Evolutionary conservation across 73 alveolate species (phyloP).

Genomic region (Paramecium sexaurelia): DNA sequence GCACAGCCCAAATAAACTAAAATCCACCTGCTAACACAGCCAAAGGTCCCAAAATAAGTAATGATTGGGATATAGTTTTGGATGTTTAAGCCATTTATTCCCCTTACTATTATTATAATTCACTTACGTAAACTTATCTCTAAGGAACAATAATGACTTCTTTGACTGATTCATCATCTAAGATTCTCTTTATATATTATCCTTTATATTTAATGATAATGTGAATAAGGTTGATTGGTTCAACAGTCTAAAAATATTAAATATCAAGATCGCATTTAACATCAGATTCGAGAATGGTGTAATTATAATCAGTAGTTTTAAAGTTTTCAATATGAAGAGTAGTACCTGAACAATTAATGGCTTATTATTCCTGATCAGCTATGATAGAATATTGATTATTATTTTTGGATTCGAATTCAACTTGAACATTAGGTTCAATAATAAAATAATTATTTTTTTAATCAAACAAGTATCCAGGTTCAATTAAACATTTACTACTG

Average conservation of each 20-base stretch:
- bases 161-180: not conserved
- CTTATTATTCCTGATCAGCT: no score
- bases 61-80: not conserved
- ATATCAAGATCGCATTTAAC: not conserved
- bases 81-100: not conserved
- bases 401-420: no score
- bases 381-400: no score
- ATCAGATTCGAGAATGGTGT: not conserved
- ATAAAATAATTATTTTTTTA: no score
- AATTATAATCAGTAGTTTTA: not conserved
- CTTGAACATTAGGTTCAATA: no score
- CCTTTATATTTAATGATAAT: not conserved
- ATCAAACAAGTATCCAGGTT: not conserved
- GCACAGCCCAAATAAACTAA: not conserved
- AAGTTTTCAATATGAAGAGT: not conserved
- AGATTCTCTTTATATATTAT: not conserved
- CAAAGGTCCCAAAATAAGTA: not conserved
- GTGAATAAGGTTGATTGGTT: not conserved
- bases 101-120: not conserved
- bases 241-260: not conserved
- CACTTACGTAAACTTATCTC: not conserved
- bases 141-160: not conserved
- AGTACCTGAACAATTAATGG: no score
- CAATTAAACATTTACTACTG: not conserved
- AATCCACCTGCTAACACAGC: not conserved